These are phyloP conservation scores for Pseudopediastrum boryanum DNA, from an alignment of 139 green algal genomes.

Conservation along the genomic window DNA sequence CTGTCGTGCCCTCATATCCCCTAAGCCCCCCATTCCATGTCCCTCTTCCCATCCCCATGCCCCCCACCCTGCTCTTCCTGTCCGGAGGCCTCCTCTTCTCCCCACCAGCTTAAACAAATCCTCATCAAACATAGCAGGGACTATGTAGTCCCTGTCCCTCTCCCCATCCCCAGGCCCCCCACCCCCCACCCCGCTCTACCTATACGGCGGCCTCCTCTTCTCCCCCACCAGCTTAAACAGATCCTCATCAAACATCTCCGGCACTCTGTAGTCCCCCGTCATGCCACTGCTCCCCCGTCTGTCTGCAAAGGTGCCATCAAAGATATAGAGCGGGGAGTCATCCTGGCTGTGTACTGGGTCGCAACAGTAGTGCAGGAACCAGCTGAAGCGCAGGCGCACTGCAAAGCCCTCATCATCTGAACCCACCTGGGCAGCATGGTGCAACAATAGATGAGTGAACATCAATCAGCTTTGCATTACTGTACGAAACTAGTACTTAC, in stretches of 20 bases:
- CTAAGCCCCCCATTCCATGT: too few species aligned
- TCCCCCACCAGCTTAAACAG: constrained; percentile 85
- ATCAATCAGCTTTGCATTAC: too few species aligned
- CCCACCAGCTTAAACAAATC: constrained; percentile 87
- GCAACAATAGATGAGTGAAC: background rate
- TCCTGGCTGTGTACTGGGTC: constrained; percentile 62
- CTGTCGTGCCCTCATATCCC: too few species aligned
- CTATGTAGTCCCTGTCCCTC: too few species aligned
- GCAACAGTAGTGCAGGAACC: constrained; percentile 76
- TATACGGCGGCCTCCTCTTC: constrained; percentile 79
- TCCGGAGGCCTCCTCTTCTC: constrained; percentile 81
- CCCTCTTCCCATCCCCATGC: too few species aligned
- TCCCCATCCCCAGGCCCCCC: too few species aligned
- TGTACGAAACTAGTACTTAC: too few species aligned
- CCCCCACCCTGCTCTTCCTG: constrained; percentile 48
- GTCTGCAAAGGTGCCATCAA: constrained; percentile 62
- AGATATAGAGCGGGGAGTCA: constrained; percentile 87
- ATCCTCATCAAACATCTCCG: constrained; percentile 73
- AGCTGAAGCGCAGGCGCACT: constrained; percentile 78
- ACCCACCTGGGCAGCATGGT: constrained; percentile 70
- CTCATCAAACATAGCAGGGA: constrained; percentile 55
- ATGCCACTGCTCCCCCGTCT: background rate
- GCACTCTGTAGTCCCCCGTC: constrained; percentile 22
- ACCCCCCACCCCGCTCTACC: constrained; percentile 45
- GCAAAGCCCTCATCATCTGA: constrained; percentile 91